Conservation (phyloP, 495 filamentous ascomycete genomes). For the Daldinia grandis region DNA sequence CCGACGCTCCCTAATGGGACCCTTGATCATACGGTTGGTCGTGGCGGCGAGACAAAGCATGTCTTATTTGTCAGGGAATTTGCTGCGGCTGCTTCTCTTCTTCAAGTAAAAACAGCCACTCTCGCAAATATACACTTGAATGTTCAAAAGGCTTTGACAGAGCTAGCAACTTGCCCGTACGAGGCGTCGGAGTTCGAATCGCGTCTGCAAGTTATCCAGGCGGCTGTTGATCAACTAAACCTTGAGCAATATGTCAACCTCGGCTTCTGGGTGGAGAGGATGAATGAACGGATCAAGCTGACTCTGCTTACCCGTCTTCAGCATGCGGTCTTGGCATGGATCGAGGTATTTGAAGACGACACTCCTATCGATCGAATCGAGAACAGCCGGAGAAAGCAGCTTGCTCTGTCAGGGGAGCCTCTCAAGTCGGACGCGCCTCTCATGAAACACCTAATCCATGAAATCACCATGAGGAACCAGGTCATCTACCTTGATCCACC, state of each 20-base stretch:
- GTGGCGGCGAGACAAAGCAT: constrained; percentile 84
- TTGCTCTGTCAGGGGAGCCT: constrained; percentile 49
- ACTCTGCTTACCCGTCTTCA: constrained; percentile 79
- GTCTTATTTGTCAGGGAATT: constrained; percentile 96
- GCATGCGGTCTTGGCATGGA: constrained; percentile 84
- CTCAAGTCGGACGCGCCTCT: constrained; percentile 60
- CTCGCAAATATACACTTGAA: constrained; percentile 80
- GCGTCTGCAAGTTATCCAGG: constrained; percentile 84
- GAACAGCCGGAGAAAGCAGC: constrained; percentile 48
- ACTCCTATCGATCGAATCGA: constrained; percentile 58
- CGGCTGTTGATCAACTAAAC: constrained; percentile 91
- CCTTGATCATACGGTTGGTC: constrained; percentile 64
- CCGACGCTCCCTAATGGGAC: constrained; percentile 66
- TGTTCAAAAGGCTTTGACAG: constrained; percentile 80
- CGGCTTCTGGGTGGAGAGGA: constrained; percentile 81
- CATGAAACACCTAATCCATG: constrained; percentile 78
- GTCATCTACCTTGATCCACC: constrained; percentile 95
- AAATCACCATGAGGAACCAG: constrained; percentile 96
- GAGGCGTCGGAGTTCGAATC: constrained; percentile 76
- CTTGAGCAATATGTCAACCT: constrained; percentile 95
- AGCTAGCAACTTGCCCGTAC: constrained; percentile 88
- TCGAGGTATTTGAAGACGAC: constrained; percentile 76
- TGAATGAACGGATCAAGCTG: constrained; percentile 83
- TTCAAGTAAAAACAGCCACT: constrained; percentile 84
- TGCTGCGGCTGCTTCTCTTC: constrained; percentile 78